Evolutionary conservation across 2,329 filamentous ascomycete species (phyloP).

Genomic region (Trichophyton verrucosum): DNA sequence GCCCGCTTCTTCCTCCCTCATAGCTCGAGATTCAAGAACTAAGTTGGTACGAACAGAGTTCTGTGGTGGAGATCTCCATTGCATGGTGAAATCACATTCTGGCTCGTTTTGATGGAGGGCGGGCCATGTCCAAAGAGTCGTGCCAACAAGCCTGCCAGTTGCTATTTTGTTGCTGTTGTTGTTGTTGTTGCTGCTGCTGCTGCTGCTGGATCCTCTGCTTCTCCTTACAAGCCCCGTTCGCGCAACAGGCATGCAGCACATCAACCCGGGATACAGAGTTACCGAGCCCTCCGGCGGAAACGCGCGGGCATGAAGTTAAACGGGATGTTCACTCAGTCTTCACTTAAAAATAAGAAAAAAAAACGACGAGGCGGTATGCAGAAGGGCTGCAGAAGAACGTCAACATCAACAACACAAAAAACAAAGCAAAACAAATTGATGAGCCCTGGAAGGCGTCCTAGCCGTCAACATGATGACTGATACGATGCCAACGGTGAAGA

Average conservation of each 20-base stretch:
- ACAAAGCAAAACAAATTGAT: background rate
- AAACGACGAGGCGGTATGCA: background rate
- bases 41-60: background rate
- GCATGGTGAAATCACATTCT: conserved; percentile 2
- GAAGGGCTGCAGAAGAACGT: no score
- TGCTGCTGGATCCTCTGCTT: background rate
- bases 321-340: background rate
- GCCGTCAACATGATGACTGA: background rate
- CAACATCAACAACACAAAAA: background rate
- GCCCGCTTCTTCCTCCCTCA: background rate
- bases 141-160: background rate
- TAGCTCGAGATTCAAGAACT: background rate
- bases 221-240: background rate
- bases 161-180: background rate
- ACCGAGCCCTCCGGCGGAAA: no score
- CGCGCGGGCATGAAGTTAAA: background rate
- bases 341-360: background rate
- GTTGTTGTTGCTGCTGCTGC: background rate
- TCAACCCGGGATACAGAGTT: no score
- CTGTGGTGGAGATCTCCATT: conserved; percentile 2
- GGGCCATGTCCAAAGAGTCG: background rate
- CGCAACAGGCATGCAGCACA: background rate
- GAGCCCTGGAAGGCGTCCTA: background rate
- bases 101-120: background rate
- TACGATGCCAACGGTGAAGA: background rate